phyloP scores from a whole-genome alignment of 2,329 filamentous ascomycete species.

The Eutypella sp. region DNA sequence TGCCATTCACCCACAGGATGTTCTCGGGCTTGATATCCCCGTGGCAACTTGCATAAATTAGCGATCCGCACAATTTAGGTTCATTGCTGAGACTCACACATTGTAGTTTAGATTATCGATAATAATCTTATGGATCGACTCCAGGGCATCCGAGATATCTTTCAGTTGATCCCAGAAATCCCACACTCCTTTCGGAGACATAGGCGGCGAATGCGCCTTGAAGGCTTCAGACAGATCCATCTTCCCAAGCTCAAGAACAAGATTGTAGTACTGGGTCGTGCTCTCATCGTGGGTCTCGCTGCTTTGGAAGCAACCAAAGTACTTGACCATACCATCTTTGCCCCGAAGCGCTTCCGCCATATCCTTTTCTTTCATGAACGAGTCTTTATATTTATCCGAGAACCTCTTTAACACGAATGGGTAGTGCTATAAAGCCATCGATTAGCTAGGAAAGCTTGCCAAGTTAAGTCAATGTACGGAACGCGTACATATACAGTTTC shows the following conservation, averaged over 20 bases:
- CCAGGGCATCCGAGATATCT: slow-evolving; percentile 24
- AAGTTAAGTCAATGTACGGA: not conserved
- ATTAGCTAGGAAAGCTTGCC: not conserved
- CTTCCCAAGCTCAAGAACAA: slow-evolving; percentile 31
- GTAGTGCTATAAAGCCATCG: not conserved
- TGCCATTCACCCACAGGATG: slow-evolving; percentile 24
- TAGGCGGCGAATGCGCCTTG: slow-evolving; percentile 20
- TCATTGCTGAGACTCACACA: slow-evolving; percentile 7
- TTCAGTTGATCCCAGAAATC: slow-evolving; percentile 28
- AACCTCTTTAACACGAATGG: slow-evolving; percentile 10
- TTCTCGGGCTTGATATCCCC: slow-evolving; percentile 31
- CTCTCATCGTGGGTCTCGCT: slow-evolving; percentile 2
- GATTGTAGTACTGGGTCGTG: slow-evolving; percentile 17
- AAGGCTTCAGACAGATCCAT: slow-evolving; percentile 27
- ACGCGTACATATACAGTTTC: not conserved
- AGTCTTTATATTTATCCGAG: not conserved
- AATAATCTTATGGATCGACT: slow-evolving; percentile 19
- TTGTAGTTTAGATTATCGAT: not conserved
- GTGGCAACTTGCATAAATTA: slow-evolving; percentile 28
- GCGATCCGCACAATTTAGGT: not conserved
- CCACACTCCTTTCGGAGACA: slow-evolving; percentile 19
- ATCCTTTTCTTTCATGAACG: slow-evolving; percentile 24
- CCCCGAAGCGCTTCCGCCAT: slow-evolving; percentile 22
- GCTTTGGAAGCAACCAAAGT: slow-evolving; percentile 22
- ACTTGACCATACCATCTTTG: slow-evolving; percentile 23